Percentiles rank a stretch among this genome's conserved stretches.
Evolutionary conservation across 352 stramenopile species (phyloP).

Genomic region (Globisporangium nagaii): DNA sequence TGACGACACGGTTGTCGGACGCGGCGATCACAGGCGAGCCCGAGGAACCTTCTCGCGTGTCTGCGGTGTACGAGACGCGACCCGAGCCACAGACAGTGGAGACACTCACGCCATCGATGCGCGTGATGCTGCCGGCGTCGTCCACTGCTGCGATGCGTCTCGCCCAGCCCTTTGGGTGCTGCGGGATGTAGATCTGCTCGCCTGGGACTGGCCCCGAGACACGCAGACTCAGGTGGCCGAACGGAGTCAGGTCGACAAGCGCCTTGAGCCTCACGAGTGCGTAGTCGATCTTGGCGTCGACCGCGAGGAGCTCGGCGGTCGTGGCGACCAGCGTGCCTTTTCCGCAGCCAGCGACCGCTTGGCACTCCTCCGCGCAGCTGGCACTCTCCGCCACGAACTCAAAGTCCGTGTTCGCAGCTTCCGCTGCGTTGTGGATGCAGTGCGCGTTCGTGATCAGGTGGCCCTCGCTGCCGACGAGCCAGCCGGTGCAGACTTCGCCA

Average conservation of each 20-base stretch:
- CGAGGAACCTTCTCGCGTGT: slow-evolving; percentile 34
- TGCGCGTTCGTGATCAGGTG: slow-evolving; percentile 44
- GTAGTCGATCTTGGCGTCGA: slow-evolving; percentile 26
- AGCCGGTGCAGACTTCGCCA: slow-evolving; percentile 31
- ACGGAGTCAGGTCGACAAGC: slow-evolving; percentile 17
- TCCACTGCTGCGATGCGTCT: slow-evolving; percentile 25
- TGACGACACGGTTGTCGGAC: slow-evolving; percentile 39
- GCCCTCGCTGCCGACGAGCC: slow-evolving; percentile 33
- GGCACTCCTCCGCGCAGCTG: slow-evolving; percentile 23
- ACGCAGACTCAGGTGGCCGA: slow-evolving; percentile 28
- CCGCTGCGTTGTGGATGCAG: slow-evolving; percentile 23
- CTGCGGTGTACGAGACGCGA: slow-evolving; percentile 33
- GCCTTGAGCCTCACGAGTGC: slow-evolving; percentile 33
- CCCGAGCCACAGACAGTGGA: slow-evolving; percentile 21
- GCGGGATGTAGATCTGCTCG: slow-evolving; percentile 46
- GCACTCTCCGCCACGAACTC: slow-evolving; percentile 35
- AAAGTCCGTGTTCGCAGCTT: slow-evolving; percentile 18
- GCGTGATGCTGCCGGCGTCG: slow-evolving; percentile 21
- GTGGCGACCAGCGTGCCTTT: slow-evolving; percentile 19
- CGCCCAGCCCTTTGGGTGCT: slow-evolving; percentile 31
- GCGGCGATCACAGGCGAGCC: slow-evolving; percentile 35
- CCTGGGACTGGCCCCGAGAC: slow-evolving; percentile 14
- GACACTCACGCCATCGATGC: slow-evolving; percentile 12
- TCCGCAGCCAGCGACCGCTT: slow-evolving; percentile 12
- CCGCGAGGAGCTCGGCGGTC: slow-evolving; percentile 17